Base-by-base conservation (phyloP, 768 basidiomycete species). In the Auricularia cornea region DNA sequence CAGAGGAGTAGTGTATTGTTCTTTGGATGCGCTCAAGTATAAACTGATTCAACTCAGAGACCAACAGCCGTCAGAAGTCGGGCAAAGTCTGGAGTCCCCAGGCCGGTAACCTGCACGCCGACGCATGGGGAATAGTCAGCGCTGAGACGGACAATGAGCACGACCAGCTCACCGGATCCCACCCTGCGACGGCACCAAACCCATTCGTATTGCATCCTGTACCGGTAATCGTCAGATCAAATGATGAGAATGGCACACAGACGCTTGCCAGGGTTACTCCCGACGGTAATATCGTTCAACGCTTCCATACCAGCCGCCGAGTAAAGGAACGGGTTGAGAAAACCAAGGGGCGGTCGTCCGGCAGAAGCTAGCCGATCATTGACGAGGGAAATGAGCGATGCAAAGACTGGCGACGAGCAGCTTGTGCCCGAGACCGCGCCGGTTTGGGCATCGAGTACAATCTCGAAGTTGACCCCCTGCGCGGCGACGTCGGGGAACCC, bases 321-420 rank as follows among this genome's bases (percentile, higher is more conserved):
- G 60, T 70, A 70, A 23, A 70, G 20, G 16, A 59, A 67, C 1
- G 67, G 67, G 41, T 70, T 70, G 2, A 70, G 48, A 60, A 68
- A 70, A 0, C 69, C 69, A 20, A 70, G 48, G 3, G 62, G 41
- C 1, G 56, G 16, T 60, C 66, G 66, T 16, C 68, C 66, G 2
- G 62, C 61, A 2, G 67, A 68, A 28, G 73, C 59, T 23, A 73
- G 72, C 8, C 66, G 67, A 52, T 74, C 74, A 61, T 75, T 76
- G 26, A 74, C 59, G 31, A 74, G 71, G 11, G 72, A 60, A 30
- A 75, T 65, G 41, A 74, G 56, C 28, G 68, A 71, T 3, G 75
- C 72, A 62, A 75, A 72, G 28, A 72, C 63, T 2, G 73, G 73
- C 11, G 73, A 32, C 2, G 63, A 61, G 40, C 57, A 60, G 23